Evolutionary conservation across 352 stramenopile genomes (phyloP).

Genomic region (Globisporangium mamillatum): DNA sequence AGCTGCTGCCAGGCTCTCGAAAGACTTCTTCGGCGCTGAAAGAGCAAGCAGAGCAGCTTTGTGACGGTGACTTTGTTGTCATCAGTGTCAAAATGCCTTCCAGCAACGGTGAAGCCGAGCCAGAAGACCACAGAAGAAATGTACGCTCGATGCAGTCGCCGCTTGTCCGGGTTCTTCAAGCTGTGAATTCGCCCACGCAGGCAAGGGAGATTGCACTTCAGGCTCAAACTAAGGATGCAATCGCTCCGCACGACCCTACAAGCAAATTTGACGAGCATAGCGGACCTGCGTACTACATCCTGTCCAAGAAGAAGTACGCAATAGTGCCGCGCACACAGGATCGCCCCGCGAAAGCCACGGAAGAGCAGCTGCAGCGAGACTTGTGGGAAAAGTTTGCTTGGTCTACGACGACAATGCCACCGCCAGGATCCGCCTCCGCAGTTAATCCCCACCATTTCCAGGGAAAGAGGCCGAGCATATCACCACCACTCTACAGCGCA

Average conservation of each 20-base stretch:
- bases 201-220: slow-evolving; percentile 19
- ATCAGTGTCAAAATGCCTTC: slow-evolving; percentile 18
- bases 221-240: slow-evolving; percentile 3
- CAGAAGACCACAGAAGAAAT: background rate
- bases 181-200: slow-evolving; percentile 4
- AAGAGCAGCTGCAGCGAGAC: slow-evolving; percentile 36
- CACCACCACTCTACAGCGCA: background rate
- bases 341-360: slow-evolving; percentile 16
- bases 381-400: slow-evolving; percentile 24
- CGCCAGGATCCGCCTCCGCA: background rate
- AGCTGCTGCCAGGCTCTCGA: background rate
- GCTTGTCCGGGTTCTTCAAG: slow-evolving; percentile 30
- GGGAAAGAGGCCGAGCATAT: background rate
- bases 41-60: slow-evolving; percentile 15
- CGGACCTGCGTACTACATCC: slow-evolving; percentile 21
- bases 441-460: background rate
- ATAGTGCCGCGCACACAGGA: slow-evolving; percentile 26
- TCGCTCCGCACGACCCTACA: background rate
- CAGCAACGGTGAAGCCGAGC: background rate
- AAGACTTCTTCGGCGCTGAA: background rate
- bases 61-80: slow-evolving; percentile 32
- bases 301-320: slow-evolving; percentile 40
- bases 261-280: background rate
- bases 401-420: background rate
- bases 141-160: slow-evolving; percentile 21